These are phyloP conservation scores for Fusarium longipes DNA, from an alignment of 2,329 filamentous ascomycete genomes.

Conservation along the genomic window DNA sequence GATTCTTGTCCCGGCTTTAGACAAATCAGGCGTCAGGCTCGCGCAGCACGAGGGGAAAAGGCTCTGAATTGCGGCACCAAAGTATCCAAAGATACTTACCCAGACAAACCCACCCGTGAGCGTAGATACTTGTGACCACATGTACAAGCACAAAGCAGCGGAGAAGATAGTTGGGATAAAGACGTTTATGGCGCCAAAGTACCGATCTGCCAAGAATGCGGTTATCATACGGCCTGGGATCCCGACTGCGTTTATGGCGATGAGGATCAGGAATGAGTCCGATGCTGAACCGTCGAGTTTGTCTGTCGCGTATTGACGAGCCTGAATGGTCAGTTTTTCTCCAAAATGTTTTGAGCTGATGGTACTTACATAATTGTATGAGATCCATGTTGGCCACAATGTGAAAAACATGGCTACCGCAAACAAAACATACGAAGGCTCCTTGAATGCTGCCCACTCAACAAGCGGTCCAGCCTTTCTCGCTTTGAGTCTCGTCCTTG, in stretches of 20 bases:
- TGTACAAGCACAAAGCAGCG: conserved; percentile 58
- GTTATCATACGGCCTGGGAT: conserved; percentile 66
- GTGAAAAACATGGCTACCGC: conserved; percentile 52
- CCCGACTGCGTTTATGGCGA: conserved; percentile 69
- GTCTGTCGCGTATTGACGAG: conserved; percentile 54
- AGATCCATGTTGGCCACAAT: conserved; percentile 63
- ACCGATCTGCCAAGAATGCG: conserved; percentile 65
- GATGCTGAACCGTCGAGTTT: conserved; percentile 59
- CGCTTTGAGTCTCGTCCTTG: conserved; percentile 61
- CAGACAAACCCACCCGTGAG: conserved; percentile 63
- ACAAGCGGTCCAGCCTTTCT: conserved; percentile 62
- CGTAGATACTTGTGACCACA: conserved; percentile 64
- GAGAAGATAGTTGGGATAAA: conserved; percentile 63
- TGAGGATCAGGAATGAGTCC: conserved; percentile 66
- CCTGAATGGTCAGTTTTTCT: conserved; percentile 39
- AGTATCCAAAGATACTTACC: conserved; percentile 71
- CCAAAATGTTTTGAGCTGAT: background rate
- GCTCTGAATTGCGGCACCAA: conserved; percentile 71
- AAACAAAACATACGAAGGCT: conserved; percentile 56
- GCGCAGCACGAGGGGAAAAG: conserved; percentile 68
- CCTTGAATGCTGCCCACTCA: conserved; percentile 63
- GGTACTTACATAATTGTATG: conserved; percentile 58
- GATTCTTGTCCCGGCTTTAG: conserved; percentile 66
- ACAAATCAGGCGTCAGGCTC: conserved; percentile 62
- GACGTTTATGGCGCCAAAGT: conserved; percentile 66